Base-by-base conservation (phyloP, 306 rosid genomes). In the Gleditsia sinensis region DNA sequence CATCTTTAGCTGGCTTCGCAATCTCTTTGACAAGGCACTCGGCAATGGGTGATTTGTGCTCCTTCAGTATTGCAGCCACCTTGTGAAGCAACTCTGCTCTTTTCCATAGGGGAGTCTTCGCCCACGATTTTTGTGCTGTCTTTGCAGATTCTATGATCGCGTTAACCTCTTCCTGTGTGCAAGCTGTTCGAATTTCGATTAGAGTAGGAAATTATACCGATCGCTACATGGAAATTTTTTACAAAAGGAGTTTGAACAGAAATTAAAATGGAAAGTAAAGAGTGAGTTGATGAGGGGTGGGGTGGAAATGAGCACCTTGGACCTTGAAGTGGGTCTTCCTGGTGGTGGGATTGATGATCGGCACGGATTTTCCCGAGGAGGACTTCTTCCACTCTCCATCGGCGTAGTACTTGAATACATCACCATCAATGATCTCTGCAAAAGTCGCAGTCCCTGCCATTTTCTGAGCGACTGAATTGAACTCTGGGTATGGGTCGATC, bases 1-100 rank as follows among this genome's bases (percentile, higher is more conserved):
- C 82, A 82, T 93, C 98, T 72, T 93, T 93, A 6, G 93, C 90
- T 34, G 97, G 97, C 73, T 91, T 93, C 48, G 97, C 97, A 54
- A 93, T 91, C 78, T 93, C 98, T 59, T 89, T 93, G 54, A 91
- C 93, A 65, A 93, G 87, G n/a, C 95, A 91, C 87, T 93, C 90
- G 9, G 92, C 93, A 82, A 93, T 89, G 9, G 94, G 91, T 48
- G 83, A 74, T 63, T 86, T 93, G 69, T 91, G 88, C 48, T 91
- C 92, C 83, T 91, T 93, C 72, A 93, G 82, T 40, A 93, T 86
- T 42, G 97, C 87, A 40, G 96, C 98, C 19, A 93, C 97, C 79
- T 86, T 93, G 77, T 93, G 98, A 83, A 93, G 97, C 36, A 91
- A 83, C 83, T 90, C 96, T 6, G 97, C 97, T 74, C 98, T 80